Conservation (phyloP, 345 rosid genomes). For the Mangifera indica region DNA sequence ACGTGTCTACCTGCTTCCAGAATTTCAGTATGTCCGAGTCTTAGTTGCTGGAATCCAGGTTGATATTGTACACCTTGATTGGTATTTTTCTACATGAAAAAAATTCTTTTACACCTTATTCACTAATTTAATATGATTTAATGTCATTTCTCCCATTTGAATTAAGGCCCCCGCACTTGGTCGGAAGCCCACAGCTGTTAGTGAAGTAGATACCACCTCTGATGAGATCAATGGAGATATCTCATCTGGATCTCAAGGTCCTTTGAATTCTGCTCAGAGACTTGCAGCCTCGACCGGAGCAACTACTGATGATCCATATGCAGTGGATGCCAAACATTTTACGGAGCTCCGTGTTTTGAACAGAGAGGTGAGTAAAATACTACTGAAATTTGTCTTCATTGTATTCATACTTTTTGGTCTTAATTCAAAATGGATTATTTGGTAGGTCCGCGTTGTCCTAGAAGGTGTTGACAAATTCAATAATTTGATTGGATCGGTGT, state of each 20-base stretch:
- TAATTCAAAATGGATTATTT: slow-evolving; percentile 24
- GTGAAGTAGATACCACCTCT: slow-evolving; percentile 43
- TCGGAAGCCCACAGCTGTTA: slow-evolving; percentile 56
- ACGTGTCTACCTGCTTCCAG: slow-evolving; percentile 93
- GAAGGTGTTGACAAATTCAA: slow-evolving; percentile 95
- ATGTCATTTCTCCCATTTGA: slow-evolving; percentile 16
- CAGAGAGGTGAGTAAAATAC: slow-evolving; percentile 67
- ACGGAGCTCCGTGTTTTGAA: slow-evolving; percentile 81
- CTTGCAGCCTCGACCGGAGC: slow-evolving; percentile 63
- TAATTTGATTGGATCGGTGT: slow-evolving; percentile 91
- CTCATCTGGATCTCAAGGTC: slow-evolving; percentile 56
- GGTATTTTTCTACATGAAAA: neutral
- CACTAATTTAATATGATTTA: slow-evolving; percentile 1
- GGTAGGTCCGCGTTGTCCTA: slow-evolving; percentile 91
- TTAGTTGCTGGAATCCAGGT: slow-evolving; percentile 99
- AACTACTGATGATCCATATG: slow-evolving; percentile 77
- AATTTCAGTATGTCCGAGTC: slow-evolving; percentile 92
- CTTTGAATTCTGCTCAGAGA: slow-evolving; percentile 92
- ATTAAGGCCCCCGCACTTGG: slow-evolving; percentile 85
- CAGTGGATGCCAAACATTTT: slow-evolving; percentile 79
- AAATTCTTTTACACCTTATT: neutral
- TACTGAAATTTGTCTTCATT: slow-evolving; percentile 11
- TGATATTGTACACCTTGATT: neutral
- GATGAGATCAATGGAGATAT: slow-evolving; percentile 66
- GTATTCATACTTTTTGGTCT: slow-evolving; percentile 17